Evolutionary conservation across 352 stramenopile species (phyloP).

Genomic region (Albugo candida): DNA sequence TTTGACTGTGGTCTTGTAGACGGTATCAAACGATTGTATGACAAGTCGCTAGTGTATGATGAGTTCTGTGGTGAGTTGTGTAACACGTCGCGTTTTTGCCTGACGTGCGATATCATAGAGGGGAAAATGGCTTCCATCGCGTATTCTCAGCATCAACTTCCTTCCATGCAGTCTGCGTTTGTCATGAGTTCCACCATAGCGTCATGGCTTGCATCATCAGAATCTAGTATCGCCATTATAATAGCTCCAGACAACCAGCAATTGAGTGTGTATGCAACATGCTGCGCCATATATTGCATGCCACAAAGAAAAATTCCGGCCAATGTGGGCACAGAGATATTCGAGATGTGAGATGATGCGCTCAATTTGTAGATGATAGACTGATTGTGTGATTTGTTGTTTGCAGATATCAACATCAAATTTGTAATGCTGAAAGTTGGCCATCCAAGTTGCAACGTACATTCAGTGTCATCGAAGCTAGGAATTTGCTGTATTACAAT

Average conservation of each 20-base stretch:
- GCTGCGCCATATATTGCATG: constrained; percentile 62
- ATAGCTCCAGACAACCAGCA: constrained; percentile 73
- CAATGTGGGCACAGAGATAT: constrained; percentile 47
- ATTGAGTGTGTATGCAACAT: constrained; percentile 77
- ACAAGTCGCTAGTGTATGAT: constrained; percentile 65
- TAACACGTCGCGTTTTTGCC: not conserved
- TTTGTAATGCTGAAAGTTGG: constrained; percentile 54
- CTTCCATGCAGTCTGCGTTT: constrained; percentile 74
- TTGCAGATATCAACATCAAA: constrained; percentile 33
- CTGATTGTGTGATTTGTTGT: not conserved
- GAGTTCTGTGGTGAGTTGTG: constrained; percentile 56
- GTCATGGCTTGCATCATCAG: constrained; percentile 61
- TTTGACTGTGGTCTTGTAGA: constrained; percentile 78
- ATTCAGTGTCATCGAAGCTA: constrained; percentile 45
- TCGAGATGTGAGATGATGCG: constrained; percentile 27
- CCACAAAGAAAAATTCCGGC: constrained; percentile 39
- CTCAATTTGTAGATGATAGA: not conserved
- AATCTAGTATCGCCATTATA: constrained; percentile 55
- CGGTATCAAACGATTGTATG: constrained; percentile 56
- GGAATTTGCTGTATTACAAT: constrained; percentile 50
- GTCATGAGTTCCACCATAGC: constrained; percentile 63
- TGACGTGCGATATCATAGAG: constrained; percentile 17
- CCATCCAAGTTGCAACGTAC: constrained; percentile 52
- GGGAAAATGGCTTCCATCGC: constrained; percentile 63
- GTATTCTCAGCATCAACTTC: constrained; percentile 42